These are phyloP conservation scores for Blastobotrys indianensis DNA, from an alignment of 1,139 yeast species.

Conservation along the genomic window DNA sequence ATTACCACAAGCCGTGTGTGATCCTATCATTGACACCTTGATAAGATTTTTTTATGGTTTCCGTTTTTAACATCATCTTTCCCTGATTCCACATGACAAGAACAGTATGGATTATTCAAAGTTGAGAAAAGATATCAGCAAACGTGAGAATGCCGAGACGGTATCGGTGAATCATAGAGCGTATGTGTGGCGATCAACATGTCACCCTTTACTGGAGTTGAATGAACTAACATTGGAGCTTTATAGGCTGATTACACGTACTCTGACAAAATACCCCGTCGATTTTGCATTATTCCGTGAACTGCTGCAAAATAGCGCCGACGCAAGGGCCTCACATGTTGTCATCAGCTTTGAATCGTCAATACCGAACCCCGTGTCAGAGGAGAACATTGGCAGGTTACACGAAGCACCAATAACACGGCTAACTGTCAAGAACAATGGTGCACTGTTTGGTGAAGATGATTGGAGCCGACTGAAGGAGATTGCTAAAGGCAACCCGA, in stretches of 20 bases:
- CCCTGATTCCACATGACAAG: background rate
- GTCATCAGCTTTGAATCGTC: constrained; percentile 29
- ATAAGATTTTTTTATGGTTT: background rate
- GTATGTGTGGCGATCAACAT: constrained; percentile 19
- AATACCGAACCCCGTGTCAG: constrained; percentile 3
- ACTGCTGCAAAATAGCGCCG: constrained; percentile 39
- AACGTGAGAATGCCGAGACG: constrained; percentile 21
- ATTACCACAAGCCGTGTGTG: background rate
- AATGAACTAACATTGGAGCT: background rate
- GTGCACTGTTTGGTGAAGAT: constrained; percentile 33
- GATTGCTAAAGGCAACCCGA: constrained; percentile 51
- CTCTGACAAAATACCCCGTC: constrained; percentile 39
- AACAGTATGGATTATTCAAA: constrained; percentile 25
- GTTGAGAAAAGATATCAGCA: constrained; percentile 20
- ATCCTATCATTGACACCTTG: background rate
- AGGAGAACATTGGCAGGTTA: constrained; percentile 22
- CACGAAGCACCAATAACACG: constrained; percentile 29
- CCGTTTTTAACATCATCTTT: background rate
- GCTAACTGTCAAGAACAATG: constrained; percentile 35
- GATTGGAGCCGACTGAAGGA: constrained; percentile 40
- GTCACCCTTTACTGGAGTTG: no score
- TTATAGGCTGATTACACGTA: constrained; percentile 35
- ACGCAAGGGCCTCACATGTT: constrained; percentile 36
- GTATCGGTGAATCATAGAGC: constrained; percentile 40
- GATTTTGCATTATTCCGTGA: constrained; percentile 39